Percentiles rank a stretch among this genome's conserved stretches.
Evolutionary conservation across 1,284 basidiomycete genomes (phyloP).

Genomic region (Ceratorhiza oryzae-sativae): DNA sequence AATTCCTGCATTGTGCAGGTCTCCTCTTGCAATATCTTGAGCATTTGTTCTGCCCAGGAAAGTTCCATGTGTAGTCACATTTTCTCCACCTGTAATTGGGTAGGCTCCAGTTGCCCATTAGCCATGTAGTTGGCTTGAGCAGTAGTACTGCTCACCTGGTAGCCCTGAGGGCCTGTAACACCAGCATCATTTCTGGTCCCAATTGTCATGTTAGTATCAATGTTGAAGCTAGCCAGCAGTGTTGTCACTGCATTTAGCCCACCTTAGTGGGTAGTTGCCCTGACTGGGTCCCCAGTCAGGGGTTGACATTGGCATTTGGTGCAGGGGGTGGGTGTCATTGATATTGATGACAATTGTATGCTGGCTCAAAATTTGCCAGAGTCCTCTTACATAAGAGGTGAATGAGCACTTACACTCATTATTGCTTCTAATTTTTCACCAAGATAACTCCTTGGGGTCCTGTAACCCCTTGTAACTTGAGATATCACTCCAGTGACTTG

Average conservation of each 20-base stretch:
- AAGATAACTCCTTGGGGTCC: background rate
- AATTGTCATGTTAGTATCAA: background rate
- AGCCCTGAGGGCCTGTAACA: background rate
- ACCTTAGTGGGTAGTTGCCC: background rate
- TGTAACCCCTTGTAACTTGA: constrained; percentile 1
- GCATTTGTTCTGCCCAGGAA: background rate
- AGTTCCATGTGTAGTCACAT: background rate
- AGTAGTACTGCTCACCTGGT: background rate
- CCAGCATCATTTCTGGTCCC: background rate
- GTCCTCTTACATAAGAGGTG: background rate
- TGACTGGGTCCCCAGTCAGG: background rate
- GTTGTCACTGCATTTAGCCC: background rate
- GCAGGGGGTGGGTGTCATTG: background rate
- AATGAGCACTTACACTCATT: background rate
- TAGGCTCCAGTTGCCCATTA: background rate
- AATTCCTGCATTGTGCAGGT: background rate
- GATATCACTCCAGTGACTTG: background rate
- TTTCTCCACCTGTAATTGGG: background rate
- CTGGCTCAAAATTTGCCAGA: constrained; percentile 16
- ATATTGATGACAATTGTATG: background rate
- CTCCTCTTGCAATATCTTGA: background rate
- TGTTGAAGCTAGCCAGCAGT: background rate
- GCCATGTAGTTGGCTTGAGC: background rate
- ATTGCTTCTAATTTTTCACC: background rate
- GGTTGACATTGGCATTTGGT: background rate